Conservation (phyloP, 805 yeast genomes). For the Candida tallmaniae region DNA sequence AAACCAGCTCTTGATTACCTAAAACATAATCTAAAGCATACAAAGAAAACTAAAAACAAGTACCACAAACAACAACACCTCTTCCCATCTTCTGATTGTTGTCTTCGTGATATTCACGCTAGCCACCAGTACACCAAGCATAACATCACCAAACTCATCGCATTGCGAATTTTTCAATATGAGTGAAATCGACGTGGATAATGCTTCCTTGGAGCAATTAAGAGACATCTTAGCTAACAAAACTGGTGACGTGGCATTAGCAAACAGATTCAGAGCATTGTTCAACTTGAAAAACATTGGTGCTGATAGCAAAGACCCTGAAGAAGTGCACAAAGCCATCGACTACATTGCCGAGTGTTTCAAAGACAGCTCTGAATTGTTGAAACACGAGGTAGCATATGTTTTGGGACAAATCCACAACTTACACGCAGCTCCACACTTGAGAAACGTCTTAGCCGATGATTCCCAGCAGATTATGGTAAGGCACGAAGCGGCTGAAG, state of each 20-base stretch:
- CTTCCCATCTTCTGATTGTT: no score
- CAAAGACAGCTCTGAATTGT: slow-evolving; percentile 73
- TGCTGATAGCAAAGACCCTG: slow-evolving; percentile 54
- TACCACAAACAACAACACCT: no score
- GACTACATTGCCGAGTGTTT: slow-evolving; percentile 84
- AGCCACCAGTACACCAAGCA: no score
- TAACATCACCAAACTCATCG: neutral
- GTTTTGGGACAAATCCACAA: slow-evolving; percentile 95
- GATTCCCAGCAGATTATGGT: slow-evolving; percentile 85
- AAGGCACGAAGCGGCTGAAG: slow-evolving; percentile 99
- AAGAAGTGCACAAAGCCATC: slow-evolving; percentile 61
- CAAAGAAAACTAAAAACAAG: no score
- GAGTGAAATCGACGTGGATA: slow-evolving; percentile 31
- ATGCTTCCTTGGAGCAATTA: slow-evolving; percentile 53
- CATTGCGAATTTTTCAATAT: neutral
- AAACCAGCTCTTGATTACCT: no score
- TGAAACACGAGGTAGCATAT: slow-evolving; percentile 97
- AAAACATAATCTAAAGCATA: no score
- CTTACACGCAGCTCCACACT: slow-evolving; percentile 66
- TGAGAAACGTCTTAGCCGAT: slow-evolving; percentile 67
- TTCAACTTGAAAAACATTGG: slow-evolving; percentile 88
- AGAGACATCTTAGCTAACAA: slow-evolving; percentile 67
- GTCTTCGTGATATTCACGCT: no score
- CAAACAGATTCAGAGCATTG: slow-evolving; percentile 88
- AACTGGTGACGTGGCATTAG: slow-evolving; percentile 66